Evolutionary conservation across 345 rosid genomes (phyloP), one percentile per base, ranked within the genome.

Genomic region (Gossypium arboreum): DNA sequence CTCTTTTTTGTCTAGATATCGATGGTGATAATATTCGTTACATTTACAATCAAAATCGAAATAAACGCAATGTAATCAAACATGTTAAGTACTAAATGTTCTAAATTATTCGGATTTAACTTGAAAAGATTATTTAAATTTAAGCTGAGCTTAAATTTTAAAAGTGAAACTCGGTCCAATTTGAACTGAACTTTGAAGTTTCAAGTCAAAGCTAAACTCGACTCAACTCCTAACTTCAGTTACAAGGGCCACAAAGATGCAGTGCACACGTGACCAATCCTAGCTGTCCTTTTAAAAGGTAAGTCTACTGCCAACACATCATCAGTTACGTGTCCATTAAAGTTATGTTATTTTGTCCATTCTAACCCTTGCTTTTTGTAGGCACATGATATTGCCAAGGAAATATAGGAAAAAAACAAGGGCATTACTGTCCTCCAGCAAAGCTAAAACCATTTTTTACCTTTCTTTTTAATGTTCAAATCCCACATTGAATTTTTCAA

Each of bases 361-460:
- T 79, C 77, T 61, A 48, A 55, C 44, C 64, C 24, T 51, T 9
- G 48, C 3, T 27, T 25, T 2, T 69, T 48, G 63, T 69, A 56
- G 22, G 57, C 9, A 20, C 22, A 52, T 52, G 56, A 7, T 17
- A 64, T 34, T 8, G 39, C 20, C 13, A 63, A 34, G 18, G 12
- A 63, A 61, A 63, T 39, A 17, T n/a, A 16, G 43, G 39, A 41
- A 39, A 64, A 64, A 22, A 50, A 7, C 39, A 24, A 47, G 41
- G 72, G 72, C n/a, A 68, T 68, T 22, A 47, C 56, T 48, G 72
- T 68, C 72, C 27, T 50, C 61, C 79, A 81, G 86, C 82, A 71
- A 57, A 87, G 86, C 88, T 56, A 13, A 56, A 56, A 78, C 81
- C 80, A 71, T 77, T 66, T 75, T 34, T 75, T n/a, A 63, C 57